Base-by-base conservation (phyloP, 768 basidiomycete species). In the Trametes cinnabarina region DNA sequence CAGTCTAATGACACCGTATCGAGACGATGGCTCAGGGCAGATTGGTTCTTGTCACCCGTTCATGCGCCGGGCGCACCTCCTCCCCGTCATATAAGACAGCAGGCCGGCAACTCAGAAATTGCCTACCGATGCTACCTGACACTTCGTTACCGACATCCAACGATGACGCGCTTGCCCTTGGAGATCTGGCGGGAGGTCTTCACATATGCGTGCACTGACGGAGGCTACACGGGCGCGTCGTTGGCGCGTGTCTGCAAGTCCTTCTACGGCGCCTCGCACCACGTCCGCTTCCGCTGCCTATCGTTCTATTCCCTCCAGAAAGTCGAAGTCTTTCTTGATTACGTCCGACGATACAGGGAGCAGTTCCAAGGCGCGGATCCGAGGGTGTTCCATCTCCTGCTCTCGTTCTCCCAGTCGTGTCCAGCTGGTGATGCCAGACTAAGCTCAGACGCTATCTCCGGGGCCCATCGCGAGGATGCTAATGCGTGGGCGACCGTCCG, bases 141-240 rank as follows among this genome's bases (percentile, higher is more conserved):
- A 28, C 40, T 35, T 39, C 23, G 47, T 48, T n/a, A n/a, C 42
- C 26, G 15, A 6, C 37, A 25, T 20, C 25, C 25, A n/a, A n/a
- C 30, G 9, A 47, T 51, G 53, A 46, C 19, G 12, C 35, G 15
- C 48, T 34, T 60, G 6, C 60, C 55, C 26, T 30, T 52, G n/a
- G 60, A 61, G 30, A 48, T 61, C 39, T 61, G 60, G 60, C 55
- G 47, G 12, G 44, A 56, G 15, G 51, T 61, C 37, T 52, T 61
- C 46, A 19, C 25, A 6, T 37, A 52, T 28, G 55, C 60, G 11
- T 61, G 60, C 55, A 42, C 35, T 14, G 60, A 61, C 34, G 60
- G 60, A 22, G 60, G 60, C 1, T 42, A 50, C 44, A 56, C 60
- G 6, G 60, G 50, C 20, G 15, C 46, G 20, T 51, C 60, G 25